phyloP scores from a whole-genome alignment of 2,329 filamentous ascomycete species.

The Alternaria brassicae region DNA sequence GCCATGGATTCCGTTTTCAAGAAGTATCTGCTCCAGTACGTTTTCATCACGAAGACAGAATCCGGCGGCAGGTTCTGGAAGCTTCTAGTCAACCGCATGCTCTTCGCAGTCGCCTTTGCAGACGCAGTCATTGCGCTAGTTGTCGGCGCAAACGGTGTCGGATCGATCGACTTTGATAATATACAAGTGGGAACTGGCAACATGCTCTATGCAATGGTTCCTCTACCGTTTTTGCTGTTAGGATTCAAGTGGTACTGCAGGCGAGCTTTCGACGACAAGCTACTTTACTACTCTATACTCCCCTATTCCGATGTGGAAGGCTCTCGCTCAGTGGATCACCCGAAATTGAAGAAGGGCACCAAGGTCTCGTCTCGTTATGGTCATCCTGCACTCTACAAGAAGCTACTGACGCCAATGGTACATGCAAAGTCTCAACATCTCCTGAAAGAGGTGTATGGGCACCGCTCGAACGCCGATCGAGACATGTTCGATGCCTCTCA shows the following conservation, averaged over 20 bases:
- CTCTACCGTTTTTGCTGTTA: slow-evolving; percentile 78
- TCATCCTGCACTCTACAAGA: slow-evolving; percentile 85
- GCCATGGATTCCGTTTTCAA: slow-evolving; percentile 84
- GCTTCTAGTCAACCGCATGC: slow-evolving; percentile 86
- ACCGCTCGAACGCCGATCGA: slow-evolving; percentile 69
- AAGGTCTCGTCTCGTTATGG: slow-evolving; percentile 79
- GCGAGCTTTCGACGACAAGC: slow-evolving; percentile 75
- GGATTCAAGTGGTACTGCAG: slow-evolving; percentile 87
- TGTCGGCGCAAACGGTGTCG: slow-evolving; percentile 70
- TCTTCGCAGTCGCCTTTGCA: slow-evolving; percentile 79
- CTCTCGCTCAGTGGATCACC: slow-evolving; percentile 49
- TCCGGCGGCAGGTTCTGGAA: slow-evolving; percentile 94
- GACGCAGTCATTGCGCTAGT: slow-evolving; percentile 81
- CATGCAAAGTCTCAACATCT: slow-evolving; percentile 87
- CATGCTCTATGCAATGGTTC: slow-evolving; percentile 74
- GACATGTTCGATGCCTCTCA: slow-evolving; percentile 38
- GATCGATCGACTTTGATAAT: slow-evolving; percentile 50
- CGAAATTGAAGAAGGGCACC: slow-evolving; percentile 56
- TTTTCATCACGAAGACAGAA: slow-evolving; percentile 95
- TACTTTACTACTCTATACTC: slow-evolving; percentile 77
- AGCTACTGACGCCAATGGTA: slow-evolving; percentile 74
- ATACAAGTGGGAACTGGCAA: slow-evolving; percentile 26
- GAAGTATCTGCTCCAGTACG: slow-evolving; percentile 85
- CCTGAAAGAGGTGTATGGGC: slow-evolving; percentile 81
- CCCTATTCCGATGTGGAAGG: slow-evolving; percentile 59